Percentiles rank a stretch among this genome's conserved stretches.
Conservation (phyloP, 140 eudicot genomes). For the Erigeron philadelphicus region DNA sequence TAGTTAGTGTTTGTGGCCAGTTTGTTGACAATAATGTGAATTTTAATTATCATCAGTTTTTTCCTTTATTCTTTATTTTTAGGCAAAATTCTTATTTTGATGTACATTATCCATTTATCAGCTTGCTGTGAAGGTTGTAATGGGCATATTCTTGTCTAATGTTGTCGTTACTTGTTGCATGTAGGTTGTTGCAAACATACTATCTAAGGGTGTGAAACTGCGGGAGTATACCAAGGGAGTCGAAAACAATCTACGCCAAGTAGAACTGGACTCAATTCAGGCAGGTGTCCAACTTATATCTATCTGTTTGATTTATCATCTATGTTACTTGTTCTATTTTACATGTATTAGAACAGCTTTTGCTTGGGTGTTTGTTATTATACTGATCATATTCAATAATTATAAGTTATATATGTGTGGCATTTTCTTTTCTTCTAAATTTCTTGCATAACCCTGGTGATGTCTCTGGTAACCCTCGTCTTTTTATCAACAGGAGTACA, state of each 20-base stretch:
- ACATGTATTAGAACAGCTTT: conserved; percentile 13
- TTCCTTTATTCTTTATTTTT: not conserved
- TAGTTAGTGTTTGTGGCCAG: too few relatives aligned
- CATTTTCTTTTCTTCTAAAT: not conserved
- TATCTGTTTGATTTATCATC: conserved; percentile 10
- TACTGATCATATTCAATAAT: not conserved
- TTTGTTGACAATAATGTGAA: too few relatives aligned
- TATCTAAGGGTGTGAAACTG: conserved; percentile 81
- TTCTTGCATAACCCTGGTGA: conserved; percentile 1
- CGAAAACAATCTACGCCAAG: conserved; percentile 88
- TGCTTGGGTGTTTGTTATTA: not conserved
- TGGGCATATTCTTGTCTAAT: conserved; percentile 11
- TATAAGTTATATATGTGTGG: not conserved
- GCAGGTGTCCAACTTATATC: conserved; percentile 34
- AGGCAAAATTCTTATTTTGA: not conserved
- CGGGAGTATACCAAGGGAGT: conserved; percentile 95
- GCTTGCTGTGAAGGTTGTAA: conserved; percentile 10
- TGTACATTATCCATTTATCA: not conserved
- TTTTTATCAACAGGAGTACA: conserved; percentile 67
- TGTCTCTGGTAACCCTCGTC: conserved; percentile 10
- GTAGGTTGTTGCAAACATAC: conserved; percentile 86
- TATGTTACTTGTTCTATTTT: not conserved
- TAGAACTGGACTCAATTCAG: conserved; percentile 90
- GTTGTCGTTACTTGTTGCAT: conserved; percentile 22
- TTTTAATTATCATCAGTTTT: not conserved